Base-by-base conservation (phyloP, 2,329 filamentous ascomycete species). In the Penicillium oxalicum region DNA sequence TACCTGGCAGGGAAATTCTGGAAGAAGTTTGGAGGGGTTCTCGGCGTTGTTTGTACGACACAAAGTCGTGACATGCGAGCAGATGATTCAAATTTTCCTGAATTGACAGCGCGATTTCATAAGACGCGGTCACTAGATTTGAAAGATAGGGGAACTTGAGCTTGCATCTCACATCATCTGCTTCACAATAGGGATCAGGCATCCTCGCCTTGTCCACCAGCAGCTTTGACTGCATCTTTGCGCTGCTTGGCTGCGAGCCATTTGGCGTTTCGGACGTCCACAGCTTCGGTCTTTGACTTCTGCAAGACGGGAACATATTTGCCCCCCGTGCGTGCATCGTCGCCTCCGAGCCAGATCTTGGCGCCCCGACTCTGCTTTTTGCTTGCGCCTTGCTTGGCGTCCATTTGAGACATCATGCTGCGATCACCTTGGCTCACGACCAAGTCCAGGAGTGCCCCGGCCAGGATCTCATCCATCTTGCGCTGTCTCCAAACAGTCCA, bases 1-100 rank as follows among this genome's bases (percentile, higher is more conserved):
- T 96, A 53, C 93, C 93, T 0, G 73, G 82, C 49, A 75, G 87
- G 48, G 77, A 74, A 42, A 85, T 95, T 47, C 76, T 97, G 27
- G 90, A 96, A 73, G 79, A 82, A 58, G 91, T 97, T 2, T 97
- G 93, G 93, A 83, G 89, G 59, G 91, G 90, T 0, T 82, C 86
- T 2, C 80, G 88, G 57, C 83, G 80, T 48, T 95, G 91, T 70
- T 73, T 98, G 52, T 94, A 90, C 67, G 89, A 88, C 64, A 76
- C 75, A 4, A 78, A 77, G 54, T 67, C 68, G 52, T 76, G 65
- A 72, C 52, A n/a, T 46, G 40, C 42, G 25, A 25, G 18, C 9
- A 9, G 28, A 9, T 29, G 24, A 44, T 29, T 2, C 12, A 18
- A n/a, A 5, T 9, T 13, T 12, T 35, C 18, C 18, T 4, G 9